Evolutionary conservation across 2,329 filamentous ascomycete species (phyloP), one percentile per base, ranked within the genome.

Genomic region (Bipolaris cookei): DNA sequence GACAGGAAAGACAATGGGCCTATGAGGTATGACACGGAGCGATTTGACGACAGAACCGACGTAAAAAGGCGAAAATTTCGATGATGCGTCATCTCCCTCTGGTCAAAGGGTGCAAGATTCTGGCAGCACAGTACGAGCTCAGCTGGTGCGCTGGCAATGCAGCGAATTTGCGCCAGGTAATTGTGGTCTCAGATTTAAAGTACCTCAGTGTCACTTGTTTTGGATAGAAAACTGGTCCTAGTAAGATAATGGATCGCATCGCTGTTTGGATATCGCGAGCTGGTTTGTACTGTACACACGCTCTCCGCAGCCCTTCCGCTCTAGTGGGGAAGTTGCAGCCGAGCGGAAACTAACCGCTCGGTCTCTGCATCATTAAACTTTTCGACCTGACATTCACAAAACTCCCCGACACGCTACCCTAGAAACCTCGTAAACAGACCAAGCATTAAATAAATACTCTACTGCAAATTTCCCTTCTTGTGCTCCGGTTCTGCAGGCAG

Each of bases 291-390:
- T 25, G 28, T 11, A n/a, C 39, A 14, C n/a, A 34, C 39, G 28
- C 42, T 49, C 51, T 47, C 52, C 52, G 47, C 56, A 56, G 48
- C 56, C 43, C 53, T 42, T 49, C 56, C 53, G 56, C 38, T 45
- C 44, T 25, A 41, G 37, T 48, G n/a, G 37, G 65, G 65, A 62
- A 72, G 53, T 57, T 66, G 63, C 67, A 66, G 66, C 69, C 69
- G 68, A 69, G 61, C 56, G 54, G 44, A 49, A 48, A 54, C 52
- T 56, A 58, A 47, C 48, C 35, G 60, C 56, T 46, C 34, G 32
- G 50, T 64, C 66, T 62, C 58, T 62, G 67, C 68, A 66, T 71
- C 69, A 73, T 72, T 21, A 61, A 72, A 67, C 64, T 68, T 69
- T 56, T 67, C 64, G 51, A 48, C 34, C 58, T 51, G 14, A 35